A percentile compares a stretch with the other conserved stretches of the same genome.
These are phyloP conservation scores for Pisolithus albus DNA, from an alignment of 768 basidiomycete genomes.

Conservation along the genomic window DNA sequence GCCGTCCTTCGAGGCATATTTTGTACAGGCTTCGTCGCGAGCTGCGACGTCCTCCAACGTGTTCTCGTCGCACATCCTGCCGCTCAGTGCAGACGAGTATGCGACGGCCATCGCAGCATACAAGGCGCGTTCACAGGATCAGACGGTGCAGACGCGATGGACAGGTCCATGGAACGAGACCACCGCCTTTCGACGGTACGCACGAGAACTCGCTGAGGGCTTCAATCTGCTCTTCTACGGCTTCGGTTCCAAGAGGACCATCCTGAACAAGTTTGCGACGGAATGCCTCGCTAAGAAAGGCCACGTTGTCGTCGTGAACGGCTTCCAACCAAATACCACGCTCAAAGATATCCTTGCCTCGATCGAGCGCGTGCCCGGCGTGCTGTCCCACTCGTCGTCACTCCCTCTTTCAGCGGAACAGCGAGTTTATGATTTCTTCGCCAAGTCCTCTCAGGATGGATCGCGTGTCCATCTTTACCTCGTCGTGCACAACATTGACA, in stretches of 20 bases:
- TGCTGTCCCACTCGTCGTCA: constrained; percentile 6
- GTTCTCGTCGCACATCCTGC: constrained; percentile 69
- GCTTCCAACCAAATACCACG: constrained; percentile 60
- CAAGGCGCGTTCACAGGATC: constrained; percentile 10
- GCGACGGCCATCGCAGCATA: constrained; percentile 25
- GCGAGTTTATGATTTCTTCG: constrained; percentile 60
- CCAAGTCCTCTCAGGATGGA: constrained; percentile 16
- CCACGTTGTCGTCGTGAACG: constrained; percentile 73
- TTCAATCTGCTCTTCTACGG: constrained; percentile 90
- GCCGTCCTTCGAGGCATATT: constrained; percentile 83
- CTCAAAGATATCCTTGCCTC: constrained; percentile 63
- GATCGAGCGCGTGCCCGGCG: constrained; percentile 38
- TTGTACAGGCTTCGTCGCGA: constrained; percentile 54
- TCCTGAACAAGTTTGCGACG: constrained; percentile 71
- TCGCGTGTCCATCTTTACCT: constrained; percentile 54
- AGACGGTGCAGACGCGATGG: constrained; percentile 15
- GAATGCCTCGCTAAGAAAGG: constrained; percentile 51
- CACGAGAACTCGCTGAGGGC: constrained; percentile 68
- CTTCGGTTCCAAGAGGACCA: constrained; percentile 74
- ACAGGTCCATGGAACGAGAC: constrained; percentile 7
- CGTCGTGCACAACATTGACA: constrained; percentile 86
- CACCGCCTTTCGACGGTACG: constrained; percentile 51
- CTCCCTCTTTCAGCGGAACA: constrained; percentile 42
- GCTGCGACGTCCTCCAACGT: constrained; percentile 71
- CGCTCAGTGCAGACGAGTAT: constrained; percentile 64